Evolutionary conservation across 352 stramenopile species (phyloP).

Genomic region (Pythium phragmitis): DNA sequence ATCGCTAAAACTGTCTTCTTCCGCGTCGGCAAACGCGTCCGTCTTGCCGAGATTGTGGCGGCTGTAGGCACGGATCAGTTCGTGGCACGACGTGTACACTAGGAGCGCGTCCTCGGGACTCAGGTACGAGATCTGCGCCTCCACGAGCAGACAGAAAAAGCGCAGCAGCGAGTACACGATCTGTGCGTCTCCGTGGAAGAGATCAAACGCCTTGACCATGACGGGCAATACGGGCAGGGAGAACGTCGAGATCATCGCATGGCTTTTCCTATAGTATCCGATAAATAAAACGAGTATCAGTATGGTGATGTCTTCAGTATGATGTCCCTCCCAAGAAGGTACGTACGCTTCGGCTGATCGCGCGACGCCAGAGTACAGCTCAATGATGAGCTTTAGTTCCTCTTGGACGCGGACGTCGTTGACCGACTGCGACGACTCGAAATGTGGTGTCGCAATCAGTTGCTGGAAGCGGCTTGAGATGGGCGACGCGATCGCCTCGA

Average conservation of each 20-base stretch:
- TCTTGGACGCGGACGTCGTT: slow-evolving; percentile 71
- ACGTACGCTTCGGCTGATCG: slow-evolving; percentile 68
- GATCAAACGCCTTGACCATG: slow-evolving; percentile 72
- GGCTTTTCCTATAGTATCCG: slow-evolving; percentile 38
- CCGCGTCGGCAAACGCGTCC: slow-evolving; percentile 54
- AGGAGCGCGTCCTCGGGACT: slow-evolving; percentile 61
- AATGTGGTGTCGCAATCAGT: slow-evolving; percentile 54
- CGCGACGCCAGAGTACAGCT: slow-evolving; percentile 77
- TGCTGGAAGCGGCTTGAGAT: slow-evolving; percentile 51
- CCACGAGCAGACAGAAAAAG: slow-evolving; percentile 81
- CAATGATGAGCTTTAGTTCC: slow-evolving; percentile 75
- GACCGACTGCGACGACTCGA: slow-evolving; percentile 54
- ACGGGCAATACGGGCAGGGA: slow-evolving; percentile 68
- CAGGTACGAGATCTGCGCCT: slow-evolving; percentile 81
- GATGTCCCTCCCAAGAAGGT: not conserved
- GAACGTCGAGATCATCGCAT: slow-evolving; percentile 60
- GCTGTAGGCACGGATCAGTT: slow-evolving; percentile 69
- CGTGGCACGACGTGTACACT: slow-evolving; percentile 70
- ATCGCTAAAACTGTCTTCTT: slow-evolving; percentile 80
- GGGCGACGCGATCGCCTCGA: slow-evolving; percentile 53
- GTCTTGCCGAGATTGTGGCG: slow-evolving; percentile 70
- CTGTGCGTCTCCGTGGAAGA: slow-evolving; percentile 72
- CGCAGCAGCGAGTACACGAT: slow-evolving; percentile 70
- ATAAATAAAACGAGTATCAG: not conserved
- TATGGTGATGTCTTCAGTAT: not conserved